Percentiles rank a stretch among this genome's conserved stretches.
Evolutionary conservation across 2,329 filamentous ascomycete genomes (phyloP).

Genomic region (Ophiognomonia clavigignenti-juglandacearum): DNA sequence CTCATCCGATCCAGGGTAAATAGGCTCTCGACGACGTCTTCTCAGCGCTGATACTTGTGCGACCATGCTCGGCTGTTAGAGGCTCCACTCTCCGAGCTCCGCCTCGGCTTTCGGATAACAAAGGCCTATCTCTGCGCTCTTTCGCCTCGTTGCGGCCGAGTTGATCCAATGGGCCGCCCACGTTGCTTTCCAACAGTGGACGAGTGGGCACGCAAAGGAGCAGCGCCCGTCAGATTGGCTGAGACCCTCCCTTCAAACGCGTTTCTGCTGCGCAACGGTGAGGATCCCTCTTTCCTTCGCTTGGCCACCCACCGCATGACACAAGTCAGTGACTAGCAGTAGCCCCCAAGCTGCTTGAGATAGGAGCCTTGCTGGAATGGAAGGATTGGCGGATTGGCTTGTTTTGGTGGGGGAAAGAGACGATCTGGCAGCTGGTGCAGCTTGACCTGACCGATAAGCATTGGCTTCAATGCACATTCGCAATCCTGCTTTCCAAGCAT

Average conservation of each 20-base stretch:
- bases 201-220: background rate
- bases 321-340: background rate
- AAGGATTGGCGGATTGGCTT: too few species aligned
- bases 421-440: too few species aligned
- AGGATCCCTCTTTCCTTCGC: background rate
- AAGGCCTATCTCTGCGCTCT: background rate
- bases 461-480: too few species aligned
- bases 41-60: too few species aligned
- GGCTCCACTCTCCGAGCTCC: slow-evolving; percentile 1
- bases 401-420: background rate
- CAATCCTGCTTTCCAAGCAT: too few species aligned
- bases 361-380: too few species aligned
- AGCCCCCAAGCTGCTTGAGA: too few species aligned
- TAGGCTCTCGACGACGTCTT: too few species aligned
- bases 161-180: slow-evolving; percentile 15
- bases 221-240: slow-evolving; percentile 3
- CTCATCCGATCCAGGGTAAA: too few species aligned
- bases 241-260: background rate
- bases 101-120: slow-evolving; percentile 10
- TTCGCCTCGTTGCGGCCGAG: slow-evolving; percentile 5
- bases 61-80: background rate
- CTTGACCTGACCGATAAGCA: too few species aligned
- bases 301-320: background rate
- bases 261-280: slow-evolving; percentile 1
- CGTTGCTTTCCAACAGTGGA: slow-evolving; percentile 3